A percentile compares a stretch with the other conserved stretches of the same genome.
phyloP scores from a whole-genome alignment of 1,139 yeast species.

The Pneumocystis wakefieldiae region DNA sequence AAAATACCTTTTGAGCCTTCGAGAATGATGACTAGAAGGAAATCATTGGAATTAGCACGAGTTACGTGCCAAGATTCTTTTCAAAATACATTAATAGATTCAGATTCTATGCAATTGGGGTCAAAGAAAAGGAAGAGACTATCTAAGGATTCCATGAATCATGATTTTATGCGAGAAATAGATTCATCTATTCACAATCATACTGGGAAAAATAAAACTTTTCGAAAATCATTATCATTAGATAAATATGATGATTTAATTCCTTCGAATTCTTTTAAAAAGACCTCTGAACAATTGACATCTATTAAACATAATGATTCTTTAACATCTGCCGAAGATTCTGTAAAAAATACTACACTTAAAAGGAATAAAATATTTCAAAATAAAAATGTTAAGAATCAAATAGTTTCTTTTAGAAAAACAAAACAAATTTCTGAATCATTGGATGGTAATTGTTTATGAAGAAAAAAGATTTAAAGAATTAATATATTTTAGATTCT shows the following conservation, averaged over 20 bases:
- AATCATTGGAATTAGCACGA: background rate
- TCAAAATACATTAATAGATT: background rate
- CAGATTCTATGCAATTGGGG: background rate
- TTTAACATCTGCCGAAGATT: background rate
- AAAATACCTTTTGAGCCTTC: background rate
- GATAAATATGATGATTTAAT: background rate
- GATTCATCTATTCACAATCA: background rate
- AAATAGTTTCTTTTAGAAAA: background rate
- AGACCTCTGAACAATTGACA: background rate
- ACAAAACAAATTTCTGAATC: background rate
- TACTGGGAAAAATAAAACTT: background rate
- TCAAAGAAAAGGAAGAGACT: background rate
- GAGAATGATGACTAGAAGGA: background rate
- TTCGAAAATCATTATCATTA: background rate
- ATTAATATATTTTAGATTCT: background rate
- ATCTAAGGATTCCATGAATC: background rate
- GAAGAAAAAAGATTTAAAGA: background rate
- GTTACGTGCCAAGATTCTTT: background rate
- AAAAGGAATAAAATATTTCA: background rate
- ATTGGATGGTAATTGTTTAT: background rate
- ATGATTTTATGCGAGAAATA: background rate
- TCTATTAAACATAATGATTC: background rate
- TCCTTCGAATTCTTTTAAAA: background rate
- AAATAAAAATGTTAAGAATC: background rate
- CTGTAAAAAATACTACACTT: background rate